Percentiles rank a stretch among this genome's conserved stretches.
Evolutionary conservation across 176 grass and related monocot species (phyloP).

Genomic region (Lolium perenne): DNA sequence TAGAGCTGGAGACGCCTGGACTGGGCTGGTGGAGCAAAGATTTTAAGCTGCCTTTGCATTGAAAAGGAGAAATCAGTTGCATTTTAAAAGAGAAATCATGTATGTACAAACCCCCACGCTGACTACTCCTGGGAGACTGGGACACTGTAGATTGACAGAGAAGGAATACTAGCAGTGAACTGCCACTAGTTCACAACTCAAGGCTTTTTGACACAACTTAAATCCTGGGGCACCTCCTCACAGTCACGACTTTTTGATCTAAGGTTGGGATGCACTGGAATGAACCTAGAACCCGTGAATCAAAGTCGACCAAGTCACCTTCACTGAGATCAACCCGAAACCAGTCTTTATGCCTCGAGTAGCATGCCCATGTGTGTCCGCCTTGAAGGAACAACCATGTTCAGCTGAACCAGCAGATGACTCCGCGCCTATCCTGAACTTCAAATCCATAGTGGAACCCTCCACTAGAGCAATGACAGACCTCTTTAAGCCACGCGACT

Average conservation of each 20-base stretch:
- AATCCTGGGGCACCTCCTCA: neutral
- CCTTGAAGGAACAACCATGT: constrained; percentile 18
- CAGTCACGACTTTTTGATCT: neutral
- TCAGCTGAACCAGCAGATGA: neutral
- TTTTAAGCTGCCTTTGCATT: no score
- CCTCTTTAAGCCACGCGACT: constrained; percentile 10
- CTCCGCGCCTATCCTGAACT: neutral
- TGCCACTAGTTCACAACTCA: neutral
- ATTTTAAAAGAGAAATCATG: neutral
- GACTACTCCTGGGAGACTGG: neutral
- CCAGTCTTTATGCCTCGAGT: constrained; percentile 31
- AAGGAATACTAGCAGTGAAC: neutral
- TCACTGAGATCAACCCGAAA: constrained; percentile 32
- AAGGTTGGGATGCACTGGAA: neutral
- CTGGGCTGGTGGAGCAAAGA: no score
- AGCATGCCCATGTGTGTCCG: constrained; percentile 7
- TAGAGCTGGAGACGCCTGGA: neutral
- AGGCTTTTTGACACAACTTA: neutral
- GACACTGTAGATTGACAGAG: neutral
- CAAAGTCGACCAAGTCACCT: constrained; percentile 36
- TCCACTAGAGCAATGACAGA: constrained; percentile 12
- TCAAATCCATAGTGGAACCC: constrained; percentile 11
- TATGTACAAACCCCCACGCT: neutral
- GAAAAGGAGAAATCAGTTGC: neutral
- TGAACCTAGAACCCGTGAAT: neutral